Percentiles rank a stretch among this genome's conserved stretches.
Evolutionary conservation across 371 early-diverging fungal species (phyloP).

Genomic region (Nematocida minor): DNA sequence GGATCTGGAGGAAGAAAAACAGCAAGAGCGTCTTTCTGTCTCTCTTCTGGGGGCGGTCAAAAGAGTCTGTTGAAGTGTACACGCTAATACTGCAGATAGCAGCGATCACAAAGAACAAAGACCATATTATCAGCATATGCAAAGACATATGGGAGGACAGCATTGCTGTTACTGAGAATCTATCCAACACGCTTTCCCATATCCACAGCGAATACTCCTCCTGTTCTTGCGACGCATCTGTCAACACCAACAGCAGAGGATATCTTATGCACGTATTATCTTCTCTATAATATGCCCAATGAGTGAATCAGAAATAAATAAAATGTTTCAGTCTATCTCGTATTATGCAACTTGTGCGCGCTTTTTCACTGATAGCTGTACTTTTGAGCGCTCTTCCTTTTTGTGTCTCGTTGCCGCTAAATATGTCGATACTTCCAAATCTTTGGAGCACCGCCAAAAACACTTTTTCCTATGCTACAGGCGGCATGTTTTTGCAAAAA

Average conservation of each 20-base stretch:
- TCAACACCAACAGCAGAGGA: neutral
- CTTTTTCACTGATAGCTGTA: no score
- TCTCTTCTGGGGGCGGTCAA: slow-evolving; percentile 31
- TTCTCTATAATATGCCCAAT: neutral
- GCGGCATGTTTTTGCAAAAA: no score
- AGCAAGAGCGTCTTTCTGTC: neutral
- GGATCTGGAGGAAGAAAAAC: slow-evolving; percentile 7
- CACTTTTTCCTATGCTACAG: no score
- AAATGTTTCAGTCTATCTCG: neutral
- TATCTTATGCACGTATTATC: neutral
- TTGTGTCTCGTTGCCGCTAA: no score
- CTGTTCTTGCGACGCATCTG: neutral
- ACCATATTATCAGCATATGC: neutral
- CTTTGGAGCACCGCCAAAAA: no score
- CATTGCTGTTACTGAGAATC: neutral
- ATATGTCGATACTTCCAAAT: no score
- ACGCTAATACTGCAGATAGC: neutral
- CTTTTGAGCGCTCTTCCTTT: no score
- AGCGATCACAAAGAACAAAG: neutral
- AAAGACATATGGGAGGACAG: slow-evolving; percentile 37
- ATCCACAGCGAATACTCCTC: neutral
- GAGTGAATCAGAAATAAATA: neutral
- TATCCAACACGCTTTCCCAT: neutral
- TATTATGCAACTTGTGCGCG: no score
- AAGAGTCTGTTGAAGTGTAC: slow-evolving; percentile 9